Percentiles rank a stretch among this genome's conserved stretches.
Evolutionary conservation across 805 yeast genomes (phyloP).

Genomic region (Saturnispora galanensis): DNA sequence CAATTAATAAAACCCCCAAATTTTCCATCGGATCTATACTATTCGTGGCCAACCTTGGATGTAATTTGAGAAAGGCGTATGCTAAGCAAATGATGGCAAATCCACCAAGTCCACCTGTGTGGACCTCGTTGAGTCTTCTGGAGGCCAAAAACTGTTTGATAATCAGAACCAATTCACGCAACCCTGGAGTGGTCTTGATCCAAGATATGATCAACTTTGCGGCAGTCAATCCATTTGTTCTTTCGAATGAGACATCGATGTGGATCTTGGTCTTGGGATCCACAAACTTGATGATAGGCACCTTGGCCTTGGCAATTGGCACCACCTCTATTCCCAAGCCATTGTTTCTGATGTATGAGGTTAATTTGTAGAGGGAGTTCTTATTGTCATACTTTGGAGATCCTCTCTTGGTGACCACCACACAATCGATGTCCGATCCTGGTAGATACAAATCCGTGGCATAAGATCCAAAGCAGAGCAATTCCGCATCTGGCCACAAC

Average conservation of each 20-base stretch:
- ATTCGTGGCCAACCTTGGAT: slow-evolving; percentile 64
- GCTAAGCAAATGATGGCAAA: slow-evolving; percentile 85
- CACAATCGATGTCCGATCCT: slow-evolving; percentile 94
- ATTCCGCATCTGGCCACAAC: slow-evolving; percentile 72
- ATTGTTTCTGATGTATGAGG: slow-evolving; percentile 54
- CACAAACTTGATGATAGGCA: slow-evolving; percentile 86
- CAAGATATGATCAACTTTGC: slow-evolving; percentile 70
- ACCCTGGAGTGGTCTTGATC: slow-evolving; percentile 64
- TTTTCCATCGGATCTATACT: slow-evolving; percentile 63
- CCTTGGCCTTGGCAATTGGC: slow-evolving; percentile 83
- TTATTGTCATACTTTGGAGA: slow-evolving; percentile 44
- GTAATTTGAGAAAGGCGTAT: slow-evolving; percentile 65
- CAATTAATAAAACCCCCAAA: slow-evolving; percentile 77
- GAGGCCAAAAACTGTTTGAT: slow-evolving; percentile 78
- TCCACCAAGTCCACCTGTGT: slow-evolving; percentile 92
- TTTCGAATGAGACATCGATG: slow-evolving; percentile 85
- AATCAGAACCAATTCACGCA: slow-evolving; percentile 71
- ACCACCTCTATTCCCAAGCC: slow-evolving; percentile 64
- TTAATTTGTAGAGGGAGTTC: slow-evolving; percentile 58
- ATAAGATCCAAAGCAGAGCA: slow-evolving; percentile 85
- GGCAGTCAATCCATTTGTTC: slow-evolving; percentile 72
- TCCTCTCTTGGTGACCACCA: slow-evolving; percentile 54
- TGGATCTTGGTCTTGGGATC: slow-evolving; percentile 64
- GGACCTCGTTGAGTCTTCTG: slow-evolving; percentile 74
- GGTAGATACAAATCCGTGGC: slow-evolving; percentile 92